Evolutionary conservation across 179 eudicot genomes (phyloP).

Genomic region (Patellifolia procumbens): DNA sequence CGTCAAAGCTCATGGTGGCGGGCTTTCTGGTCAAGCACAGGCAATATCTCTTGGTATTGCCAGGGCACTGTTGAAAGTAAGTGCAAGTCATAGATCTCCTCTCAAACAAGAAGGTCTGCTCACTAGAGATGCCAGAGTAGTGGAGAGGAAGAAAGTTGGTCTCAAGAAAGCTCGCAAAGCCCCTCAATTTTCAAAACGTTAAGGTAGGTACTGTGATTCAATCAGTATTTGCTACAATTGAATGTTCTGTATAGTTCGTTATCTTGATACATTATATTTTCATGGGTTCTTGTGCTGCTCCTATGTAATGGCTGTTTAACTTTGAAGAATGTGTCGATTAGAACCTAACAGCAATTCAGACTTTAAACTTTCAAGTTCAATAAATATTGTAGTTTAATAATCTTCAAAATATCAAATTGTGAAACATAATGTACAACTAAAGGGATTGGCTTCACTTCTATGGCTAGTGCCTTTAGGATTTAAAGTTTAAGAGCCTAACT

Average conservation of each 20-base stretch:
- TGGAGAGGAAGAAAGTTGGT: conserved; percentile 94
- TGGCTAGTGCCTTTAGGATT: background rate
- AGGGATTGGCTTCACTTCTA: background rate
- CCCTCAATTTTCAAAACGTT: conserved; percentile 97
- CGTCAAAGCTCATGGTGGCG: conserved; percentile 95
- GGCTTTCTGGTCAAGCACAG: conserved; percentile 96
- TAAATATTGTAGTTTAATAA: background rate
- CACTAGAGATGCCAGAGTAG: conserved; percentile 87
- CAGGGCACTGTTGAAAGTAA: conserved; percentile 84
- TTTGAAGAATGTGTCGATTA: background rate
- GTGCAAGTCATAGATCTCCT: conserved; percentile 67
- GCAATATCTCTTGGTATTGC: conserved; percentile 91
- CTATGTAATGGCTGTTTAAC: background rate
- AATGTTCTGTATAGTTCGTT: background rate
- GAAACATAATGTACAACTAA: background rate
- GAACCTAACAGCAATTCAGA: background rate
- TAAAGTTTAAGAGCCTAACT: no score
- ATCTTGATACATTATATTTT: background rate
- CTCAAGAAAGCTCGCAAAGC: conserved; percentile 94
- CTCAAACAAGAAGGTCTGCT: conserved; percentile 78
- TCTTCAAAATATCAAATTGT: background rate
- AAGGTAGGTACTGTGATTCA: conserved; percentile 30
- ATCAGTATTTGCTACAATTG: background rate
- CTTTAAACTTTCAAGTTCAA: background rate
- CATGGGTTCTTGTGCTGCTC: background rate